Evolutionary conservation across 352 stramenopile genomes (phyloP).

Genomic region (Globisporangium rhizosaccharum): DNA sequence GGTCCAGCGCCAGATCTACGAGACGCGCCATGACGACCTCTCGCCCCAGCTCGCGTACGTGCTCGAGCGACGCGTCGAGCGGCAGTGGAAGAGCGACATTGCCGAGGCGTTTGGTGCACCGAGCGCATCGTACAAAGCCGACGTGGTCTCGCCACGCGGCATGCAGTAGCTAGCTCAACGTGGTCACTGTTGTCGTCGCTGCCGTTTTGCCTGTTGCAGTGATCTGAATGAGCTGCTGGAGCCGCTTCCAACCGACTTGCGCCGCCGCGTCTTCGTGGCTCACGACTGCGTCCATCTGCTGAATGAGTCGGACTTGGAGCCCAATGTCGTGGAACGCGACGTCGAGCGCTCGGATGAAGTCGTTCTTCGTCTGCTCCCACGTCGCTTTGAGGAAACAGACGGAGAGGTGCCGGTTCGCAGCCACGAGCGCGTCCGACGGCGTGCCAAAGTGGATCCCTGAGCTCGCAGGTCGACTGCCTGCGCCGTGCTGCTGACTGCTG

Average conservation of each 20-base stretch:
- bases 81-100: constrained; percentile 34
- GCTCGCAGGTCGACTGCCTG: neutral
- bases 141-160: neutral
- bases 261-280: constrained; percentile 3
- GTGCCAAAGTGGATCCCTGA: constrained; percentile 27
- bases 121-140: constrained; percentile 36
- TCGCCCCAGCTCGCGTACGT: constrained; percentile 70
- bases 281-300: constrained; percentile 35
- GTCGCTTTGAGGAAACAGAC: constrained; percentile 29
- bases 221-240: constrained; percentile 44
- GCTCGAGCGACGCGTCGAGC: constrained; percentile 59
- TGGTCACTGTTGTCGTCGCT: neutral
- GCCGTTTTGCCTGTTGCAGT: constrained; percentile 12
- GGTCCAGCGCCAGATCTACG: constrained; percentile 76
- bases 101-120: constrained; percentile 31
- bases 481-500: constrained; percentile 2
- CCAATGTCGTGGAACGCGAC: constrained; percentile 34
- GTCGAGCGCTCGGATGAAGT: constrained; percentile 33
- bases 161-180: neutral
- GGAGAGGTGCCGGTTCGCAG: constrained; percentile 24
- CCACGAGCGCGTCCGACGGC: constrained; percentile 22
- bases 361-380: constrained; percentile 40
- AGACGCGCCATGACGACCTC: constrained; percentile 47
- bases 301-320: constrained; percentile 35
- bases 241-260: constrained; percentile 20